Evolutionary conservation across 768 basidiomycete genomes (phyloP).

Genomic region (Pleurotus tuber-regium): DNA sequence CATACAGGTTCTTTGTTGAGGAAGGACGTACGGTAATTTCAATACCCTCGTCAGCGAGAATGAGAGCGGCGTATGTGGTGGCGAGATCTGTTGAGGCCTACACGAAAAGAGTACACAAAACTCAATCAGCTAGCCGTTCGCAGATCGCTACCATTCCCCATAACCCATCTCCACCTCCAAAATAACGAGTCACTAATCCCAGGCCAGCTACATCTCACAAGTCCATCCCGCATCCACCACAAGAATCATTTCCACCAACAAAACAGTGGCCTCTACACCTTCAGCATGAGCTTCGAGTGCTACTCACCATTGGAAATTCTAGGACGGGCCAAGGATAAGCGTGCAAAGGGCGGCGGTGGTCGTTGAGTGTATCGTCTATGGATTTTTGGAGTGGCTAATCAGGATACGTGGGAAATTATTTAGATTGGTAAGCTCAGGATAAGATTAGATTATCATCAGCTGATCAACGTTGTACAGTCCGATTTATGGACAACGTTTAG

Average conservation of each 20-base stretch:
- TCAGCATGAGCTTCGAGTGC: not conserved
- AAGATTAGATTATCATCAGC: too few relatives aligned
- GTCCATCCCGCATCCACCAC: slow-evolving; percentile 1
- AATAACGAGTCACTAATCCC: too few relatives aligned
- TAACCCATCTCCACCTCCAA: not conserved
- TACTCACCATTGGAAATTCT: slow-evolving; percentile 6
- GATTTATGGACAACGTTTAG: too few relatives aligned
- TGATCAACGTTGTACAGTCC: too few relatives aligned
- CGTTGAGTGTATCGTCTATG: not conserved
- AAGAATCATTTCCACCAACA: not conserved
- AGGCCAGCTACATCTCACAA: not conserved
- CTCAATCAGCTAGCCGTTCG: not conserved
- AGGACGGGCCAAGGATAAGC: not conserved
- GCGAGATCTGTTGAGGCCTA: slow-evolving; percentile 75
- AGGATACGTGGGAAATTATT: too few relatives aligned
- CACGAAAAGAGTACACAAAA: slow-evolving; percentile 6
- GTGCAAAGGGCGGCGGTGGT: slow-evolving; percentile 1
- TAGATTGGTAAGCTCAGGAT: too few relatives aligned
- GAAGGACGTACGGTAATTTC: slow-evolving; percentile 94
- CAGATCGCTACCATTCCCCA: not conserved
- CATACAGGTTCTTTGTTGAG: not conserved
- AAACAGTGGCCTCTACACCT: not conserved
- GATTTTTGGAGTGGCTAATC: too few relatives aligned
- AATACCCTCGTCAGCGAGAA: slow-evolving; percentile 95
- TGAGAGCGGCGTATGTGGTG: slow-evolving; percentile 94